Base-by-base conservation (phyloP, 2,329 filamentous ascomycete genomes). In the Phaeomoniella chlamydospora region DNA sequence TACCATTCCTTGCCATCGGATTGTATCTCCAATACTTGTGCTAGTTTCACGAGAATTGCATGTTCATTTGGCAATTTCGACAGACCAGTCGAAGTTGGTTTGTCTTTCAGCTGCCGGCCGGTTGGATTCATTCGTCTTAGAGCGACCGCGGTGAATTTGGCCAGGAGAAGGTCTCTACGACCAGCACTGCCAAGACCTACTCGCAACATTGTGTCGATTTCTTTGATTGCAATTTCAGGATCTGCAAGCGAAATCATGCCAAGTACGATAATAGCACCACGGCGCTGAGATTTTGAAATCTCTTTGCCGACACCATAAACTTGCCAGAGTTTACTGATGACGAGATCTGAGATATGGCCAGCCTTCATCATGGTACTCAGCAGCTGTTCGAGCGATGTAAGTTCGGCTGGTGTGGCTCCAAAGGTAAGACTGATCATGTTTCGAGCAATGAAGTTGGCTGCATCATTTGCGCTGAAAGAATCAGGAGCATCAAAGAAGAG, bases 371-470 rank as follows among this genome's bases (percentile, higher is more conserved):
- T 98, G 0, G 86, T 96, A 42, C 83, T 85, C 4, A 98, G 68
- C 3, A 98, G 68, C 57, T 98, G 90, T 58, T 98, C 90, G 5
- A 98, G 68, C 33, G 86, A 96, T 0, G 90, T 98, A 37, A 98
- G 65, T 54, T 98, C 90, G 1, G 92, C 90, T 1, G 88, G 85
- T 0, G 88, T 93, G 1, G 88, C 87, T 17, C 87, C 88, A 56
- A 94, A 96, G 0, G 90, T 98, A 50, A 98, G 63, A 67, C 87
- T 94, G 58, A 96, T 96, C 88, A 98, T 98, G 59, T 96, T 98
- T 42, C 87, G 77, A 16, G 88, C 88, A 50, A 98, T 80, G 53
- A 92, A 98, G 55, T 92, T 94, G 33, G 90, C 87, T 2, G 87
- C 78, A 51, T 94, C 87, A 46, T 94, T 94, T 18, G 77, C 65